Percentiles rank a stretch among this genome's conserved stretches.
Evolutionary conservation across 176 grass and related monocot genomes (phyloP).

Genomic region (Carex cristatella): DNA sequence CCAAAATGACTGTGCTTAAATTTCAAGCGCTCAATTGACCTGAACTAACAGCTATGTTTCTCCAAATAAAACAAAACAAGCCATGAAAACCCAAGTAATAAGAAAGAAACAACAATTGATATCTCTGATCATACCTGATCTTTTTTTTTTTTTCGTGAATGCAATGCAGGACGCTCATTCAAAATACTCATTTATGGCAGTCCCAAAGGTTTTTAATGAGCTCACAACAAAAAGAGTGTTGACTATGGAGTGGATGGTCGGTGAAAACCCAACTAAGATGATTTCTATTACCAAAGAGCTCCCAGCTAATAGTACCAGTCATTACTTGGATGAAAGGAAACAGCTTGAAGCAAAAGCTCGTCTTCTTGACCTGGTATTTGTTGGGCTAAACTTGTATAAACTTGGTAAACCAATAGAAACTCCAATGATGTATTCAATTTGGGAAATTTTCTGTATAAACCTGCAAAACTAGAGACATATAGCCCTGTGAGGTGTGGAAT

Average conservation of each 20-base stretch:
- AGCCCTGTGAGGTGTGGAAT: background rate
- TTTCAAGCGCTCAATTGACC: background rate
- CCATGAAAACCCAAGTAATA: background rate
- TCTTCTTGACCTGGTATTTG: constrained; percentile 88
- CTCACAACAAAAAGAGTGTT: constrained; percentile 82
- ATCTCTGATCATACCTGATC: background rate
- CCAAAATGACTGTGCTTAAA: background rate
- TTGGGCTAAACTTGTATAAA: background rate
- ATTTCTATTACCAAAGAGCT: constrained; percentile 60
- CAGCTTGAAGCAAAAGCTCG: constrained; percentile 51
- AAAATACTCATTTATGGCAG: constrained; percentile 69
- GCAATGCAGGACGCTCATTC: constrained; percentile 73
- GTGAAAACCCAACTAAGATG: constrained; percentile 75
- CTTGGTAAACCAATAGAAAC: background rate
- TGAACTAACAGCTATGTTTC: background rate
- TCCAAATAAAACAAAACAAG: background rate
- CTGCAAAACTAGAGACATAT: background rate
- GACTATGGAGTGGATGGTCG: constrained; percentile 86
- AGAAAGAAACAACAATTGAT: background rate
- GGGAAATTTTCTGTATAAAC: background rate
- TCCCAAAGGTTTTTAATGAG: constrained; percentile 71
- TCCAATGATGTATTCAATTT: background rate
- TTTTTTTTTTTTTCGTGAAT: background rate
- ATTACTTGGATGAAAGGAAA: constrained; percentile 37
- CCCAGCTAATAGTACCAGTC: background rate